A percentile compares a stretch with the other conserved stretches of the same genome.
These are phyloP conservation scores for Linum tenue DNA, from an alignment of 345 rosid genomes.

Conservation along the genomic window DNA sequence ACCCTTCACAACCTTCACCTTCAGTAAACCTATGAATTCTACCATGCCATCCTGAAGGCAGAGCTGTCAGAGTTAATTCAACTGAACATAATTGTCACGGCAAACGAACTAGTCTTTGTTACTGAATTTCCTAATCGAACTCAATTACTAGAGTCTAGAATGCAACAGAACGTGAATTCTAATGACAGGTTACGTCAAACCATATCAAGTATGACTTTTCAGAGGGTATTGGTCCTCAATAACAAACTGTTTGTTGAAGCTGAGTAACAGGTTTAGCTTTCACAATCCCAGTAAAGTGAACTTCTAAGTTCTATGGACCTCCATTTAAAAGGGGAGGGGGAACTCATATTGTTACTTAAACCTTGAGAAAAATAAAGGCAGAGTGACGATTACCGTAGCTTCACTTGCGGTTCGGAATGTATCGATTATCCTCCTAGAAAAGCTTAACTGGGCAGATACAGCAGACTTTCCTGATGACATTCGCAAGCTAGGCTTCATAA, in stretches of 20 bases:
- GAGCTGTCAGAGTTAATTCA: slow-evolving; percentile 15
- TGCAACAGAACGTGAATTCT: too few relatives aligned
- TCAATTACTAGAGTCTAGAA: too few relatives aligned
- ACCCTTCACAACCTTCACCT: slow-evolving; percentile 63
- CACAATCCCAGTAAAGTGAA: slow-evolving; percentile 7
- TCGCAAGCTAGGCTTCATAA: slow-evolving; percentile 80
- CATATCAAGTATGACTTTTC: background rate
- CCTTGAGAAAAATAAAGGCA: background rate
- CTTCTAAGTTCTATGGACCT: background rate
- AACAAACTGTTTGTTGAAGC: background rate
- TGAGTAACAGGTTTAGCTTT: background rate
- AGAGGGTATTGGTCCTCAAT: background rate
- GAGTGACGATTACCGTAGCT: slow-evolving; percentile 23
- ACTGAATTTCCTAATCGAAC: too few relatives aligned
- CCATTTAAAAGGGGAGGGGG: background rate
- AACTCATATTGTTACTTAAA: background rate
- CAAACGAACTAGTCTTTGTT: too few relatives aligned
- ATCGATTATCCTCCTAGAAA: slow-evolving; percentile 55
- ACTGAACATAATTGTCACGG: background rate
- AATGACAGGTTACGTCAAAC: background rate
- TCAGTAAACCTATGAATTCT: slow-evolving; percentile 82
- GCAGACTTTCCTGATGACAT: slow-evolving; percentile 46
- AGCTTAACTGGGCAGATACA: slow-evolving; percentile 38
- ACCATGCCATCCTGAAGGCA: slow-evolving; percentile 64
- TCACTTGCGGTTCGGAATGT: slow-evolving; percentile 50